phyloP scores from a whole-genome alignment of 257 asterid species.

The Solanum corneliomulleri region DNA sequence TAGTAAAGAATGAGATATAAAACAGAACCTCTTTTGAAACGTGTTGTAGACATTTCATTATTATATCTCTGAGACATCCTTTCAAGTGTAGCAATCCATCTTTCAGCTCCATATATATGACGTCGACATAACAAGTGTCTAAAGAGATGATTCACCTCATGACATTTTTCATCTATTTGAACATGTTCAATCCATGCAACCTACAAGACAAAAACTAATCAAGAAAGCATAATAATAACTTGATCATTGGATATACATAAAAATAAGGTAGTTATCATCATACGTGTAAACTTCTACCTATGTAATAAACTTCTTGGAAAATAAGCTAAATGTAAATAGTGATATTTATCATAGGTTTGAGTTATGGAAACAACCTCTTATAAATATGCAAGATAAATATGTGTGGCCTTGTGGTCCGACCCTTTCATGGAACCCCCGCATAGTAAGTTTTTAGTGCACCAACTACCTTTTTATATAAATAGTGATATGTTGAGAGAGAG shows the following conservation, averaged over 20 bases:
- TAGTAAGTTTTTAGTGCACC: background rate
- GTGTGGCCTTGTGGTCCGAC: background rate
- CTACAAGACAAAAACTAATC: constrained; percentile 9
- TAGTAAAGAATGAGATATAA: background rate
- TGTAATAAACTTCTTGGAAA: background rate
- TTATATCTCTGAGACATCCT: constrained; percentile 53
- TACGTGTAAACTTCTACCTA: background rate
- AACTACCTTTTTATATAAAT: background rate
- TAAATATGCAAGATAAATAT: background rate
- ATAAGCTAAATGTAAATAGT: background rate
- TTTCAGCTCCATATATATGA: constrained; percentile 56
- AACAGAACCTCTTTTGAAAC: constrained; percentile 39
- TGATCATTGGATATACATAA: background rate
- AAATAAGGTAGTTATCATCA: background rate
- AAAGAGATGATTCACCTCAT: constrained; percentile 34
- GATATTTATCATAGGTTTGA: background rate
- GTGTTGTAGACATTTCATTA: constrained; percentile 20
- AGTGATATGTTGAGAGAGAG: background rate
- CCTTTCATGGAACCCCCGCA: background rate
- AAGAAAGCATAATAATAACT: background rate
- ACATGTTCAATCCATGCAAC: constrained; percentile 76
- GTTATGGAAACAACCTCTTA: background rate
- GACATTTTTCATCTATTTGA: constrained; percentile 51
- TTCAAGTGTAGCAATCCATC: constrained; percentile 52
- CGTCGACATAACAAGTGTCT: constrained; percentile 36